Base-by-base conservation (phyloP, 2,329 filamentous ascomycete species). In the Beauveria asiatica region DNA sequence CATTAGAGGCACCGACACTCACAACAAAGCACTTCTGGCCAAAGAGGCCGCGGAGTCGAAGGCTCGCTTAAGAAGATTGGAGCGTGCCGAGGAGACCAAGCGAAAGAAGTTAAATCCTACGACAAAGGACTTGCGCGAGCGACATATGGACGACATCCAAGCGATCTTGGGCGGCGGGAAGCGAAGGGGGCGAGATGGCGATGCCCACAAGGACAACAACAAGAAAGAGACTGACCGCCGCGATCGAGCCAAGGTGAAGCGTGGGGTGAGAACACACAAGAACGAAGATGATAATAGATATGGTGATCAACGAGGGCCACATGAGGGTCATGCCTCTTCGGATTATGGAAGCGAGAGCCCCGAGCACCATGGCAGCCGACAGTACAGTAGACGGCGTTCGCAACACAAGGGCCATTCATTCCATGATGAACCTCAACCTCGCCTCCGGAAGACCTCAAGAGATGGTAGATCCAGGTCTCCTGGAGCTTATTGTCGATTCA, bases 1-100 rank as follows among this genome's bases (percentile, higher is more conserved):
- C 60, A 90, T 99, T 63, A 88, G 87, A 64, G 89, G 94, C 65
- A 95, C 91, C 9, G 89, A 95, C 67, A 88, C 75, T 58, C 93
- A 99, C 74, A 99, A 99, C 80, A 85, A 89, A 25, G 89, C 90
- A 1, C 78, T 97, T 33, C 83, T 91, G 19, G 90, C 89, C 1
- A 95, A 87, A 69, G 93, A 97, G 72, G 86, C 87, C 27, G 85
- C 88, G 52, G 92, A 97, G 65, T 86, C 91, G 0, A 81, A 81
- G 63, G 85, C 85, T 4, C 85, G 90, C 21, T 80, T 96, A 59
- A 82, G 83, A 65, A 78, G 80, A 59, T 74, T 92, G 48, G 80
- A 83, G 60, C 73, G 71, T 54, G 74, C 75, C 30, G 76, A 78
- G 63, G 76, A 79, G 60, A 70, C 70, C 33, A 78, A 78, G 65